Evolutionary conservation across 805 yeast species (phyloP).

Genomic region (Lipomyces lipofer): DNA sequence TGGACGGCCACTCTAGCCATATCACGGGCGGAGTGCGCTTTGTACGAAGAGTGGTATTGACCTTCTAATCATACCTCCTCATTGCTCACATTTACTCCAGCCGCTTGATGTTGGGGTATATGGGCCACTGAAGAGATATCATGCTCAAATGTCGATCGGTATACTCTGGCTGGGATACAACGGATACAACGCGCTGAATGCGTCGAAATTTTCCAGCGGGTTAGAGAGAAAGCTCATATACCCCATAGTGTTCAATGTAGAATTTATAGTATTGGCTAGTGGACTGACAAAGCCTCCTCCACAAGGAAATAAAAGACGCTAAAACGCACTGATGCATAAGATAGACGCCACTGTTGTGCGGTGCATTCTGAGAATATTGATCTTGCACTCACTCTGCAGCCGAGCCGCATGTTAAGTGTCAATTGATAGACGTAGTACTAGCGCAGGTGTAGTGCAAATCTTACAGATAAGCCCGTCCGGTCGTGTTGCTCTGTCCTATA

Average conservation of each 20-base stretch:
- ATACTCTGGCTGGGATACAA: background rate
- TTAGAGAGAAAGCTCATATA: background rate
- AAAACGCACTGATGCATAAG: background rate
- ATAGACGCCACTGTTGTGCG: background rate
- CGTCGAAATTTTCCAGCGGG: background rate
- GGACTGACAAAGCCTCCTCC: too few relatives aligned
- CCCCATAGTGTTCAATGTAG: background rate
- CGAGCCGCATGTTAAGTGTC: background rate
- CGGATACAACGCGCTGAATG: background rate
- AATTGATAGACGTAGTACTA: background rate
- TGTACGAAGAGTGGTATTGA: background rate
- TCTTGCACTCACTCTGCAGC: background rate
- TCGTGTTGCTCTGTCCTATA: background rate
- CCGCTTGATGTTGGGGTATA: background rate
- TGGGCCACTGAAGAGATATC: constrained; percentile 2
- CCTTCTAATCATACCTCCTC: background rate
- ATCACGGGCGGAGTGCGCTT: constrained; percentile 1
- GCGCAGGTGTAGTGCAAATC: background rate
- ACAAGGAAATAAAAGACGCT: too few relatives aligned
- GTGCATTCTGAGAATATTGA: background rate
- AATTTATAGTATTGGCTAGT: too few relatives aligned
- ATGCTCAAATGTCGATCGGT: background rate
- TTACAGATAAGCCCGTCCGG: background rate
- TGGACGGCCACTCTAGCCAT: background rate
- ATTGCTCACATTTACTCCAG: background rate